A percentile compares a stretch with the other conserved stretches of the same genome.
phyloP scores from a whole-genome alignment of 495 filamentous ascomycete species.

The Annulohypoxylon moriforme region DNA sequence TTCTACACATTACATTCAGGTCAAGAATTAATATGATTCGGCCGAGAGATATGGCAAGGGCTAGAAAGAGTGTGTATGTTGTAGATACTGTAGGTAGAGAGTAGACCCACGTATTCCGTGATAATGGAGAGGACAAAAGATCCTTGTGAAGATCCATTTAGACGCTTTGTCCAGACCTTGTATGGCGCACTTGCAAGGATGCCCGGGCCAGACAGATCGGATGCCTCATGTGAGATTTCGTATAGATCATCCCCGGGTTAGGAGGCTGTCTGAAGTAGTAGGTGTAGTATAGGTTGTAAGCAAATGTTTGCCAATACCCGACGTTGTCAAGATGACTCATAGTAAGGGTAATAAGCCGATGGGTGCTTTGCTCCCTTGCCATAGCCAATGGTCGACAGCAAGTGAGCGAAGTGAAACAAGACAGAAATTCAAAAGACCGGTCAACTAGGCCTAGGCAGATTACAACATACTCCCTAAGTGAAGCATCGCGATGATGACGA shows the following conservation, averaged over 20 bases:
- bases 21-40: conserved; percentile 21
- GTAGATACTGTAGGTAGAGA: no score
- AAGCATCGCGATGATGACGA: conserved; percentile 7
- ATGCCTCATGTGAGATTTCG: neutral
- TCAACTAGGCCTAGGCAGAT: neutral
- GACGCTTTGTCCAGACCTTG: conserved; percentile 15
- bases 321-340: conserved; percentile 2
- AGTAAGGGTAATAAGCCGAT: neutral
- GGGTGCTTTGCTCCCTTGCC: neutral
- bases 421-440: neutral
- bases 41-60: conserved; percentile 22
- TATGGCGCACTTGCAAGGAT: conserved; percentile 20
- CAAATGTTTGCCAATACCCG: neutral
- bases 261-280: neutral
- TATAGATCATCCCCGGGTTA: neutral
- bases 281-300: neutral
- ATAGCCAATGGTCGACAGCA: neutral
- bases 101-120: conserved; percentile 24
- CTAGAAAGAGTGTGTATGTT: conserved; percentile 5
- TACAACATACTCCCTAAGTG: neutral
- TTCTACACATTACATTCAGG: conserved; percentile 9
- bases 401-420: conserved; percentile 5
- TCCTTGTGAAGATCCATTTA: conserved; percentile 35
- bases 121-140: conserved; percentile 25
- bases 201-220: conserved; percentile 7